Evolutionary conservation across 2,329 filamentous ascomycete genomes (phyloP).

Genomic region (Colletotrichum lini): DNA sequence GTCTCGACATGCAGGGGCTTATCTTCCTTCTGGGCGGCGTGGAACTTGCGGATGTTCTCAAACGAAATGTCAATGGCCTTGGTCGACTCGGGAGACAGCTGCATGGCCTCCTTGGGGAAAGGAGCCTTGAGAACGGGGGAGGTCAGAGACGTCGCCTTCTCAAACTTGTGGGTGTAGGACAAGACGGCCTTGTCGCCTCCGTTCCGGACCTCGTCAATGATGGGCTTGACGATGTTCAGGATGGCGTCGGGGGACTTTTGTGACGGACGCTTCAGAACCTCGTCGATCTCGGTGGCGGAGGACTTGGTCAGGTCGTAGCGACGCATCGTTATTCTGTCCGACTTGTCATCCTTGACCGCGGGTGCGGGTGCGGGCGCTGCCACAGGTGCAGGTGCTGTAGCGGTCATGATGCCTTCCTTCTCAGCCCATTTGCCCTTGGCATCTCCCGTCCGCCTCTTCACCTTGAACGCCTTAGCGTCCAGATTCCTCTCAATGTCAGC

Average conservation of each 20-base stretch:
- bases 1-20: constrained; percentile 91
- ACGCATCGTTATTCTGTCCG: constrained; percentile 83
- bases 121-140: constrained; percentile 92
- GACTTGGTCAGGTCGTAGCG: constrained; percentile 79
- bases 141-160: constrained; percentile 91
- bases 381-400: constrained; percentile 46
- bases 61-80: constrained; percentile 94
- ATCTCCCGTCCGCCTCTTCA: constrained; percentile 92
- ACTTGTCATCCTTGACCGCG: constrained; percentile 56
- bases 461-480: constrained; percentile 94
- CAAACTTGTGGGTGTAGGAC: constrained; percentile 97
- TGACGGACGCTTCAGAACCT: constrained; percentile 87
- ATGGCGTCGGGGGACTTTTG: constrained; percentile 97
- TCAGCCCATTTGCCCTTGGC: constrained; percentile 94
- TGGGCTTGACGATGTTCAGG: constrained; percentile 90
- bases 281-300: constrained; percentile 75
- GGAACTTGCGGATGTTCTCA: constrained; percentile 95
- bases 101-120: constrained; percentile 89
- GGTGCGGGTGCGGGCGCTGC: constrained; percentile 51
- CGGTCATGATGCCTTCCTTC: constrained; percentile 78
- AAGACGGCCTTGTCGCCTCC: constrained; percentile 91
- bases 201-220: constrained; percentile 87
- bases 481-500: constrained; percentile 93
- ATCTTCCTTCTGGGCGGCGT: constrained; percentile 89
- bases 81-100: constrained; percentile 81